These are phyloP conservation scores for Phyllosticta paracitricarpa DNA, from an alignment of 2,329 filamentous ascomycete genomes.

Conservation along the genomic window DNA sequence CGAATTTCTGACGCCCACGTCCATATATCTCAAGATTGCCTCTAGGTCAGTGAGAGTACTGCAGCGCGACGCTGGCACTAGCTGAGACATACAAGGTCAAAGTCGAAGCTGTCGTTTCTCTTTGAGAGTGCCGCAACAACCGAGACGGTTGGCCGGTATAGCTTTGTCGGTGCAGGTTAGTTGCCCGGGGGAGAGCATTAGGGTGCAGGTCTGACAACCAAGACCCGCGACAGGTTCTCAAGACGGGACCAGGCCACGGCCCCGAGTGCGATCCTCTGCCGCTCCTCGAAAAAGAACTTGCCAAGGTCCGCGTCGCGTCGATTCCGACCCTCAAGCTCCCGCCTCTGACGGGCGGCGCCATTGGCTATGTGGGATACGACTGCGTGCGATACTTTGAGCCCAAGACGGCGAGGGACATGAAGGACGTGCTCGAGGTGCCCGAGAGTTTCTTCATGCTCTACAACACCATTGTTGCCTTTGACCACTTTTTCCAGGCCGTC, in stretches of 20 bases:
- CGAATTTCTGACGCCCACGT: slow-evolving; percentile 88
- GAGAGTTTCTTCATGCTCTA: slow-evolving; percentile 97
- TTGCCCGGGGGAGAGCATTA: slow-evolving; percentile 17
- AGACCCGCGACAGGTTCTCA: slow-evolving; percentile 66
- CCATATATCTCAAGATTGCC: slow-evolving; percentile 86
- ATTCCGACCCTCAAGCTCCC: slow-evolving; percentile 77
- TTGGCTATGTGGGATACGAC: slow-evolving; percentile 96
- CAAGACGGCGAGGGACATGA: slow-evolving; percentile 79
- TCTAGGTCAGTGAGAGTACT: slow-evolving; percentile 46
- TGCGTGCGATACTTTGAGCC: slow-evolving; percentile 98
- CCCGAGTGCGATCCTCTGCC: slow-evolving; percentile 76
- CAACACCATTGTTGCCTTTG: slow-evolving; percentile 87
- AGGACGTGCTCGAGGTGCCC: slow-evolving; percentile 79
- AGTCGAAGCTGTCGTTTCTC: slow-evolving; percentile 77
- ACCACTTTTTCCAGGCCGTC: slow-evolving; percentile 86
- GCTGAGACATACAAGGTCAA: slow-evolving; percentile 31
- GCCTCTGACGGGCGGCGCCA: slow-evolving; percentile 79
- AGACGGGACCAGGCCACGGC: slow-evolving; percentile 81
- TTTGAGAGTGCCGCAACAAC: slow-evolving; percentile 90
- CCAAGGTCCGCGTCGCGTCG: slow-evolving; percentile 66
- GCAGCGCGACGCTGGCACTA: neutral
- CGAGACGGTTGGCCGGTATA: slow-evolving; percentile 88
- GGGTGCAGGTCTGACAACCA: slow-evolving; percentile 1
- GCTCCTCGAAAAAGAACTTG: slow-evolving; percentile 69
- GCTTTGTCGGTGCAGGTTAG: slow-evolving; percentile 75